Base-by-base conservation (phyloP, 345 rosid genomes). In the Anastatica hierochuntica region DNA sequence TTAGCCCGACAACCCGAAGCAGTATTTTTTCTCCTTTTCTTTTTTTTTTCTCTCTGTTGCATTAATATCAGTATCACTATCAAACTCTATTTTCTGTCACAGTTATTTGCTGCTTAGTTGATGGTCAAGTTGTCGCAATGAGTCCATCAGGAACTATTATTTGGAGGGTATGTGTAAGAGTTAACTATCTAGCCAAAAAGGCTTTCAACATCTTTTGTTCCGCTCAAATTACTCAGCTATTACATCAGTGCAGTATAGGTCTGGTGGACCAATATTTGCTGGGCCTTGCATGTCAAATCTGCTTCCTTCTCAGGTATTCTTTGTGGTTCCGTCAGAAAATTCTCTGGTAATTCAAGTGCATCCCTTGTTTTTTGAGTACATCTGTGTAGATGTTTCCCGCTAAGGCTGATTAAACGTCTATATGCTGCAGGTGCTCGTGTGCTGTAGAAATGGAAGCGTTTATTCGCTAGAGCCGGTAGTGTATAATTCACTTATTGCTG, bases 81-180 rank as follows among this genome's bases (percentile, higher is more conserved):
- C 18, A 52, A 30, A 36, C 49, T 38, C 11, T 30, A n/a, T 58
- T 50, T 51, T 60, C 23, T 47, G 30, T 53, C 53, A 67, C 80
- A 90, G 98, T 90, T 58, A 74, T 90, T 74, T 84, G 94, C 70
- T 90, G 98, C 68, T 71, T 87, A 71, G 96, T 90, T 43, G 88
- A 90, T 78, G 98, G 96, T 34, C 79, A 64, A 40, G 72, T 90
- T 48, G 55, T 83, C 11, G 84, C 80, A 19, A 2, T 84, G 54
- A 76, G 72, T 72, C 49, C 67, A 15, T 65, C 60, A 49, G 98
- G 96, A 71, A 71, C 81, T 49, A 62, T 76, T 24, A 38, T 72
- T 63, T 90, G 98, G 98, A 85, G 49, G 96, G 96, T 90, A 78
- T 43, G 44, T 44, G 30, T 35, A 38, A 21, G 21, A 67, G 33